Percentiles rank a stretch among this genome's conserved stretches.
These are phyloP conservation scores for Puccinia polysora DNA, from an alignment of 1,284 basidiomycete species.

Conservation along the genomic window DNA sequence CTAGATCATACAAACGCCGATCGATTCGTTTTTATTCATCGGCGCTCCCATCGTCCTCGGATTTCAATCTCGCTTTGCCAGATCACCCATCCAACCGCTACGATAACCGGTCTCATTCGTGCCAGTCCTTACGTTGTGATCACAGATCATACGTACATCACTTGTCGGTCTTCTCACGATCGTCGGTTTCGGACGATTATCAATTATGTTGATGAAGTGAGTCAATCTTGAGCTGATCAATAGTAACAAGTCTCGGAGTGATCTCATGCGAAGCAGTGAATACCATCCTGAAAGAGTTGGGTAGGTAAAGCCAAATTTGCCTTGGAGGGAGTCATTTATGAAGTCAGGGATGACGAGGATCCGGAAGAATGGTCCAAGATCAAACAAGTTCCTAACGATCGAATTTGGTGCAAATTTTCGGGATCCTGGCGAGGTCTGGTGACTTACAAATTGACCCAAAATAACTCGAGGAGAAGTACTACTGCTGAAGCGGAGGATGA, in stretches of 20 bases:
- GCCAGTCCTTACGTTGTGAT: constrained; percentile 86
- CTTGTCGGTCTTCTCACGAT: constrained; percentile 63
- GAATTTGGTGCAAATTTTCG: constrained; percentile 74
- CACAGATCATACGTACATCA: constrained; percentile 72
- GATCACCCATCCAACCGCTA: constrained; percentile 81
- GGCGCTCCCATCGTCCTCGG: not conserved
- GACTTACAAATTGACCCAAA: constrained; percentile 60
- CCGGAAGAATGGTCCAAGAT: constrained; percentile 68
- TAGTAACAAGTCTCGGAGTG: not conserved
- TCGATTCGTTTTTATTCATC: no score
- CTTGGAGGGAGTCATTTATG: constrained; percentile 83
- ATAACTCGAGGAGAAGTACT: constrained; percentile 44
- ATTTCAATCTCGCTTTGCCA: constrained; percentile 52
- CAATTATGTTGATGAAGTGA: constrained; percentile 92
- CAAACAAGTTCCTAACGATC: constrained; percentile 78
- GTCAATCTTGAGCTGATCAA: constrained; percentile 47
- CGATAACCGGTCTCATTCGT: constrained; percentile 84
- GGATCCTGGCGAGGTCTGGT: constrained; percentile 82
- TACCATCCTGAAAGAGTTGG: constrained; percentile 65
- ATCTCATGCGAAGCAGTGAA: not conserved
- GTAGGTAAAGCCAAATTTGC: constrained; percentile 80
- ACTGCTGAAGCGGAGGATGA: constrained; percentile 42
- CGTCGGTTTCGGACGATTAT: constrained; percentile 70
- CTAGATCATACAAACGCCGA: no score
- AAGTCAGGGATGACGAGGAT: constrained; percentile 60